Evolutionary conservation across 305 asterid genomes (phyloP), one percentile per base, ranked within the genome.

Genomic region (Fraxinus baroniana): DNA sequence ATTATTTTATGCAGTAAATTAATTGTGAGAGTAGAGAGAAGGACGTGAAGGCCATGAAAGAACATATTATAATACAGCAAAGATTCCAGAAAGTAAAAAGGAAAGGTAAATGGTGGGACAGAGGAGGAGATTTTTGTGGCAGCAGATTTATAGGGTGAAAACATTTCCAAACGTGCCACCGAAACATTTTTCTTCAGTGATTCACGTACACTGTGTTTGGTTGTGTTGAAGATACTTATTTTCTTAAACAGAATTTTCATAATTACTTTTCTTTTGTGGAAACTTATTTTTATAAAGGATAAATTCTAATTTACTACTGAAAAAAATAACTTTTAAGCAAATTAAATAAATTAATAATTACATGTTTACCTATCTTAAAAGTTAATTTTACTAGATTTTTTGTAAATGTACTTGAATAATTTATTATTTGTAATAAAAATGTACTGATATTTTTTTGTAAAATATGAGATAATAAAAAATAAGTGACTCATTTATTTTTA

Each of bases 1-100:
- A 81, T 71, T 78, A 83, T 71, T 71, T 70, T 79, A 35, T 83
- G 82, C 78, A 77, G 84, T 74, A 79, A 79, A 36, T n/a, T 32
- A 79, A 49, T 32, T 49, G 18, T 1, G 2, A n/a, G 33, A 76
- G 81, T 35, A 81, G 22, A 22, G 46, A 71, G 52, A 79, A 18
- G 71, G 76, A 81, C 90, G 86, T 87, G 90, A 71, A 17, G 85
- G 80, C 85, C 83, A 83, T 81, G 2, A 83, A 76, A 66, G 9
- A 35, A 3, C 33, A 30, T 4, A 22, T 74, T 35, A 24, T 64
- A 64, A 22, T 24, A 26, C n/a, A 24, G 8, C 0, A 22, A 68
- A 68, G 74, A 68, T 0, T 68, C 3, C 8, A 30, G 4, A 70
- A 68, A 28, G 20, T 4, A 10, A 66, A 3, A 9, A 0, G 9